These are phyloP conservation scores for Colletotrichum tabaci DNA, from an alignment of 2,329 filamentous ascomycete species.

Conservation along the genomic window DNA sequence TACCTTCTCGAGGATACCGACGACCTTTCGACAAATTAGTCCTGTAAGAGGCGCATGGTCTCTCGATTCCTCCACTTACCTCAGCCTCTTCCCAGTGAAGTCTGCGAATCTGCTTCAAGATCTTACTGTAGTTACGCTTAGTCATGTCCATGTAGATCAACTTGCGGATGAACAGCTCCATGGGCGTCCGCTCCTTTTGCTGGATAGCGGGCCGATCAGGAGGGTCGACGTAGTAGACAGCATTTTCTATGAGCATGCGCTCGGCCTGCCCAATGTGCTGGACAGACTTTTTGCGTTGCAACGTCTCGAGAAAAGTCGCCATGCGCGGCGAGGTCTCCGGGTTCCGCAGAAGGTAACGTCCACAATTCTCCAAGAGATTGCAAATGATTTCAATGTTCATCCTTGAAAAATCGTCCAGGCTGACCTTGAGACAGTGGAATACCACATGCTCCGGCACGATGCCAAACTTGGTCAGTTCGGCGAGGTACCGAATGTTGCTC, in stretches of 20 bases:
- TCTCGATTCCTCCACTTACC: constrained; percentile 56
- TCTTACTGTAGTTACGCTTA: constrained; percentile 93
- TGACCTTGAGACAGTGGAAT: constrained; percentile 98
- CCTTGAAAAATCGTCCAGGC: constrained; percentile 95
- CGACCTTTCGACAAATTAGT: constrained; percentile 62
- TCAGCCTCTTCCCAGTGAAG: constrained; percentile 98
- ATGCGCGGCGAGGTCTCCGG: constrained; percentile 94
- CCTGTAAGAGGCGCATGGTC: no score
- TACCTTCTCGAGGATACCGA: constrained; percentile 85
- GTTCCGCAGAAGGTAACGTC: constrained; percentile 92
- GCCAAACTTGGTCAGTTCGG: constrained; percentile 97
- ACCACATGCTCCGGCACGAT: constrained; percentile 99
- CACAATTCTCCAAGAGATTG: constrained; percentile 95
- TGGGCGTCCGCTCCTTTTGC: constrained; percentile 95
- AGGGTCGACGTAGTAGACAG: constrained; percentile 97
- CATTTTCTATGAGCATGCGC: constrained; percentile 98
- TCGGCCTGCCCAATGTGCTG: constrained; percentile 97
- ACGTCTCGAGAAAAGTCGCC: constrained; percentile 92
- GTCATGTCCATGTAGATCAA: constrained; percentile 94
- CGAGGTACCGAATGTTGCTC: constrained; percentile 96
- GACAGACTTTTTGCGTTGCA: constrained; percentile 95
- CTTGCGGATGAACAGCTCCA: constrained; percentile 93
- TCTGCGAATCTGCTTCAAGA: constrained; percentile 93
- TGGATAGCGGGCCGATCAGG: constrained; percentile 94
- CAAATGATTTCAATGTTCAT: constrained; percentile 99